phyloP scores from a whole-genome alignment of 805 yeast species.

The Zygoascus flipseniorum region DNA sequence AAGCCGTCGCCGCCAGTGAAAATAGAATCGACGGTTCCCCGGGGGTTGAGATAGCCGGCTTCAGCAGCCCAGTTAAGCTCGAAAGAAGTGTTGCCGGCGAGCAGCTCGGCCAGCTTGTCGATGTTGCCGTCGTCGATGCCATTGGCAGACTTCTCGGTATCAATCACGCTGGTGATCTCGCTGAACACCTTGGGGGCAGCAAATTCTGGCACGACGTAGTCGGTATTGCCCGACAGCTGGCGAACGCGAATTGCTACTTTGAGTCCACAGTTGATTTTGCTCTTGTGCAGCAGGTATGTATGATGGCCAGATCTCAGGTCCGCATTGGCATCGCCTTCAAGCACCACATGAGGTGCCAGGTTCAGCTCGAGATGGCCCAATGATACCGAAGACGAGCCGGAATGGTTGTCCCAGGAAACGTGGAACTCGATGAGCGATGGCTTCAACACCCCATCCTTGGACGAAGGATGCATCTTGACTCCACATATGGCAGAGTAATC shows the following conservation, averaged over 20 bases:
- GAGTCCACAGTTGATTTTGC: conserved; percentile 77
- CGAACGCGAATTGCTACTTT: conserved; percentile 45
- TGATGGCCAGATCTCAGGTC: conserved; percentile 43
- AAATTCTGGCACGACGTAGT: conserved; percentile 34
- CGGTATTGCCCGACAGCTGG: conserved; percentile 34
- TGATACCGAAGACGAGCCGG: conserved; percentile 33
- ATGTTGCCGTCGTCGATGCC: not conserved
- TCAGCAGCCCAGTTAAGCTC: conserved; percentile 49
- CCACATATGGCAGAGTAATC: conserved; percentile 33
- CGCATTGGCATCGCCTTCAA: not conserved
- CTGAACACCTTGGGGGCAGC: conserved; percentile 38
- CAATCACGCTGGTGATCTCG: conserved; percentile 39
- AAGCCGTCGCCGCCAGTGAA: conserved; percentile 62
- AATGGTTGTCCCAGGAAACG: conserved; percentile 35
- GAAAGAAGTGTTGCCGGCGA: conserved; percentile 48
- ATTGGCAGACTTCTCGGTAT: conserved; percentile 5
- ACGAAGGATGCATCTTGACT: conserved; percentile 34
- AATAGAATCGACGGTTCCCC: conserved; percentile 67
- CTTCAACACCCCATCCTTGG: conserved; percentile 29
- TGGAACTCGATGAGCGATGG: conserved; percentile 34
- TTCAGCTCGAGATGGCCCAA: conserved; percentile 65
- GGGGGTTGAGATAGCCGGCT: conserved; percentile 53
- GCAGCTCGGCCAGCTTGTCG: conserved; percentile 4
- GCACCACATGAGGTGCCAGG: conserved; percentile 54
- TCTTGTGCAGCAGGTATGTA: conserved; percentile 62